Evolutionary conservation across 768 basidiomycete species (phyloP).

Genomic region (Lentinula aciculospora): DNA sequence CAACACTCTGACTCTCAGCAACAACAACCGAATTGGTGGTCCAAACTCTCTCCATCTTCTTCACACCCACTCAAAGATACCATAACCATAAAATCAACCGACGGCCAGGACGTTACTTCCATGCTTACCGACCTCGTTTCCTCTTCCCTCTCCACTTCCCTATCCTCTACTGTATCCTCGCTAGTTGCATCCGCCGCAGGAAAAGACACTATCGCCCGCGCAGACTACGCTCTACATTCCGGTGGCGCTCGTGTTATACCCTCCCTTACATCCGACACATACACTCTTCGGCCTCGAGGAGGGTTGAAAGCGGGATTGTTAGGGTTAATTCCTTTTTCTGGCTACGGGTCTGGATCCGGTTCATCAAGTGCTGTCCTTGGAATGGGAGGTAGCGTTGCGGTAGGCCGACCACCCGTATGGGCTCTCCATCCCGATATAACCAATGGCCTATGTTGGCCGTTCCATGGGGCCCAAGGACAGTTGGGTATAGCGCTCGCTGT

Average conservation of each 20-base stretch:
- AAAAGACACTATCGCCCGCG: constrained; percentile 75
- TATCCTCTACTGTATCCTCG: constrained; percentile 14
- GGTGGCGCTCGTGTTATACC: constrained; percentile 80
- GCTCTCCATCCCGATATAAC: constrained; percentile 84
- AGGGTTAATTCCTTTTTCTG: constrained; percentile 36
- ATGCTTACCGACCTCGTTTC: constrained; percentile 25
- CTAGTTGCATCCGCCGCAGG: constrained; percentile 18
- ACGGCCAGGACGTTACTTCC: constrained; percentile 59
- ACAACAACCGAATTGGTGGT: constrained; percentile 57
- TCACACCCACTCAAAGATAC: constrained; percentile 29
- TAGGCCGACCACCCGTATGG: constrained; percentile 79
- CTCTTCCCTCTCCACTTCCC: constrained; percentile 53
- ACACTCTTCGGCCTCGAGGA: constrained; percentile 49
- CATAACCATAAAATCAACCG: constrained; percentile 63
- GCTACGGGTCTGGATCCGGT: no score
- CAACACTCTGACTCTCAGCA: constrained; percentile 57
- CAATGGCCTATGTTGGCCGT: constrained; percentile 92
- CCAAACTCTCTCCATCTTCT: constrained; percentile 58
- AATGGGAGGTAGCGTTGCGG: constrained; percentile 46
- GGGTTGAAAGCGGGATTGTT: constrained; percentile 42
- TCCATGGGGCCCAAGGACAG: constrained; percentile 72
- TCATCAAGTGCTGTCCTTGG: no score
- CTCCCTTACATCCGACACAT: constrained; percentile 72
- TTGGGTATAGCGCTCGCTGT: constrained; percentile 76
- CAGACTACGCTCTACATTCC: constrained; percentile 84